Evolutionary conservation across 2,329 filamentous ascomycete genomes (phyloP).

Genomic region (Penicillium occitanis): DNA sequence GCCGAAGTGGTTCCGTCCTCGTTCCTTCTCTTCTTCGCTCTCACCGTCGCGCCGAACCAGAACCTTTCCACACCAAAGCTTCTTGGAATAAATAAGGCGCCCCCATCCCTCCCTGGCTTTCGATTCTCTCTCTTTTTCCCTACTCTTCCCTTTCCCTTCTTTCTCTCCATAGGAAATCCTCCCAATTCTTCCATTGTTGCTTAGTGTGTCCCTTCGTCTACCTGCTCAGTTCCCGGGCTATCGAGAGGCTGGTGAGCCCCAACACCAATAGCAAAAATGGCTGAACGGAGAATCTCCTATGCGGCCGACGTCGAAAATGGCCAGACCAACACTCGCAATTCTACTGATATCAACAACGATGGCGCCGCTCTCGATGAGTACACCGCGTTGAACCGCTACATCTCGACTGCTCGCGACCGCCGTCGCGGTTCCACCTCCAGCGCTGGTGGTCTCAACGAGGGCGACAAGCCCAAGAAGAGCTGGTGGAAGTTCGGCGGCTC

Average conservation of each 20-base stretch:
- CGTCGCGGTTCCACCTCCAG: slow-evolving; percentile 46
- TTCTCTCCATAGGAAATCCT: slow-evolving; percentile 37
- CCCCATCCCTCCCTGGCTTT: slow-evolving; percentile 13
- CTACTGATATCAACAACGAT: slow-evolving; percentile 31
- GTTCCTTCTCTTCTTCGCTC: slow-evolving; percentile 11
- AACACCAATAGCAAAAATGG: slow-evolving; percentile 41
- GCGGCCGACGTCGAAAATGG: slow-evolving; percentile 46
- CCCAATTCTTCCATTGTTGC: slow-evolving; percentile 40
- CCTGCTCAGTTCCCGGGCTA: slow-evolving; percentile 32
- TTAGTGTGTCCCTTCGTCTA: slow-evolving; percentile 29
- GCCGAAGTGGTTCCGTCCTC: slow-evolving; percentile 29
- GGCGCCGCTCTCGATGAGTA: slow-evolving; percentile 54
- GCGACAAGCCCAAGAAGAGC: slow-evolving; percentile 51
- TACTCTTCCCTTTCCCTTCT: slow-evolving; percentile 25
- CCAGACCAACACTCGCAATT: slow-evolving; percentile 35
- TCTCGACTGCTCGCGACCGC: slow-evolving; percentile 61
- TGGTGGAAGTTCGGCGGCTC: slow-evolving; percentile 47
- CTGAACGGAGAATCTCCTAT: slow-evolving; percentile 48
- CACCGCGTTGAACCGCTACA: slow-evolving; percentile 62
- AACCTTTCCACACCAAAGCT: background rate
- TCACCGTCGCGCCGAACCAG: slow-evolving; percentile 16
- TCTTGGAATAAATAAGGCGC: slow-evolving; percentile 21
- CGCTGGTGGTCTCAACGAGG: slow-evolving; percentile 41
- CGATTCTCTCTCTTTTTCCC: slow-evolving; percentile 10
- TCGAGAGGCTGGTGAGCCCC: slow-evolving; percentile 38